These are phyloP conservation scores for Galerina sulciceps DNA, from an alignment of 768 basidiomycete genomes.

Conservation along the genomic window DNA sequence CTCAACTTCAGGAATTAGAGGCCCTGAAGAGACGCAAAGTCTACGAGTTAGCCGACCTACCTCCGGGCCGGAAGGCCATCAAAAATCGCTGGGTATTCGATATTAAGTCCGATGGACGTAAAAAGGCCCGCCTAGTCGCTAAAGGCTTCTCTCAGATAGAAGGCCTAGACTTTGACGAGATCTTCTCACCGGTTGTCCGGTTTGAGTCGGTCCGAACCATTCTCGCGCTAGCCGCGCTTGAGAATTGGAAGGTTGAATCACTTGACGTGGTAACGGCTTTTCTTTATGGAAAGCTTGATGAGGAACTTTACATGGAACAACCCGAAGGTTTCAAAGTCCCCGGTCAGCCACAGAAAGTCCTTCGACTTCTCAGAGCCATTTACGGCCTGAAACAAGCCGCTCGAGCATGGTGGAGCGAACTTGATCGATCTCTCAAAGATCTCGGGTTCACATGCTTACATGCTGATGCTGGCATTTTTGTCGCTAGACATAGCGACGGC, in stretches of 20 bases:
- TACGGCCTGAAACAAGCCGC: neutral
- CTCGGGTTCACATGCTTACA: neutral
- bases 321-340: too few relatives aligned
- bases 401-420: neutral
- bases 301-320: too few relatives aligned
- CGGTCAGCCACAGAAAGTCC: too few relatives aligned
- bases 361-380: too few relatives aligned
- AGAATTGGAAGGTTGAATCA: slow-evolving; percentile 11
- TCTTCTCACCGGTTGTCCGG: slow-evolving; percentile 28
- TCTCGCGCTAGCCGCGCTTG: neutral
- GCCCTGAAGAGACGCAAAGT: too few relatives aligned
- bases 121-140: slow-evolving; percentile 37
- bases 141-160: slow-evolving; percentile 38
- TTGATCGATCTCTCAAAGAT: neutral
- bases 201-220: slow-evolving; percentile 4
- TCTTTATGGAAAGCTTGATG: slow-evolving; percentile 19
- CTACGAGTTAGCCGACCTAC: too few relatives aligned
- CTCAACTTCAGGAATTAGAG: too few relatives aligned
- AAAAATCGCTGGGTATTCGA: too few relatives aligned
- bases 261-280: slow-evolving; percentile 19
- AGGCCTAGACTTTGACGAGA: too few relatives aligned
- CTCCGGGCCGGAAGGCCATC: too few relatives aligned
- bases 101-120: slow-evolving; percentile 19
- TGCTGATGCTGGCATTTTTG: too few relatives aligned
- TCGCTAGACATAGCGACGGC: too few relatives aligned